Evolutionary conservation across 2,329 filamentous ascomycete genomes (phyloP).

Genomic region (Diaporthe caulivora): DNA sequence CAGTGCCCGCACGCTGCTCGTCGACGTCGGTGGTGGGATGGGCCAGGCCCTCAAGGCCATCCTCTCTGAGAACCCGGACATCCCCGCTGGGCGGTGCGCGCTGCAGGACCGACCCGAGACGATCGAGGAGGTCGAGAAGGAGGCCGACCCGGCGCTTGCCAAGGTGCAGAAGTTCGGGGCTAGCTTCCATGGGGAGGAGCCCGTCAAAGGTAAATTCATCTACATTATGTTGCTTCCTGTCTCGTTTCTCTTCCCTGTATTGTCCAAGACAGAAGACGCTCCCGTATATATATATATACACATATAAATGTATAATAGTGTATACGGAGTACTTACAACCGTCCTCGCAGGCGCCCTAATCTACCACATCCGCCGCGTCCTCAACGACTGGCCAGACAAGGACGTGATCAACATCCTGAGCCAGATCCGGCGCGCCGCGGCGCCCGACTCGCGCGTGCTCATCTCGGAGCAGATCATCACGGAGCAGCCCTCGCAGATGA

Average conservation of each 20-base stretch:
- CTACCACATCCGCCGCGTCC: slow-evolving; percentile 46
- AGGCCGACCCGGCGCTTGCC: slow-evolving; percentile 18
- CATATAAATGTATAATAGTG: not conserved
- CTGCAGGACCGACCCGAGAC: slow-evolving; percentile 43
- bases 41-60: slow-evolving; percentile 42
- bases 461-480: slow-evolving; percentile 44
- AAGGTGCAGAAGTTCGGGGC: slow-evolving; percentile 45
- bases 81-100: slow-evolving; percentile 44
- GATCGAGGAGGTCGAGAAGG: slow-evolving; percentile 36
- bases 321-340: not conserved
- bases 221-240: not conserved
- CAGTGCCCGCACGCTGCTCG: slow-evolving; percentile 34
- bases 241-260: not conserved
- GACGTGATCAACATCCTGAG: slow-evolving; percentile 41
- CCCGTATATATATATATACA: too few species aligned
- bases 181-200: slow-evolving; percentile 47
- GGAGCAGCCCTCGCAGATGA: slow-evolving; percentile 40
- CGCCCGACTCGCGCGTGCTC: slow-evolving; percentile 41
- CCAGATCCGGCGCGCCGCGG: slow-evolving; percentile 42
- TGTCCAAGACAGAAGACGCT: not conserved
- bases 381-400: slow-evolving; percentile 47
- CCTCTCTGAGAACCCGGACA: slow-evolving; percentile 37
- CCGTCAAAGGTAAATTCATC: slow-evolving; percentile 43
- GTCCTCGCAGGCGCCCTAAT: slow-evolving; percentile 42
- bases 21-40: slow-evolving; percentile 43